Evolutionary conservation across 139 green algal species (phyloP).

Genomic region (Protoeuglena noctilucae): DNA sequence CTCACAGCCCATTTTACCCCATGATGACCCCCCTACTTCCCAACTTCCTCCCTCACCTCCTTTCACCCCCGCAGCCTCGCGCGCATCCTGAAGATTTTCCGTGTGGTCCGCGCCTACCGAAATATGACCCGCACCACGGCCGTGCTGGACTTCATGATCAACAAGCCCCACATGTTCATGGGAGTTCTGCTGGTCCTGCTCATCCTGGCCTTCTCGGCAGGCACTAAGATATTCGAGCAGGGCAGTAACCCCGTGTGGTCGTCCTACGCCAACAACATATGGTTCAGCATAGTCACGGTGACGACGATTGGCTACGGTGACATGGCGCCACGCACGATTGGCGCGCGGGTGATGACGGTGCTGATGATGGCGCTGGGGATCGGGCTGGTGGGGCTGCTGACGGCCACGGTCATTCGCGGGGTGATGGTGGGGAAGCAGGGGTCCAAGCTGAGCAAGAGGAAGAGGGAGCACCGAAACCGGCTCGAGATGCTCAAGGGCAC

Average conservation of each 20-base stretch:
- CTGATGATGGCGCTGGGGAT: constrained; percentile 14
- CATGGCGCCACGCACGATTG: constrained; percentile 10
- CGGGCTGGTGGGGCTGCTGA: constrained; percentile 16
- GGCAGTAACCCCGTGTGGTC: constrained; percentile 7
- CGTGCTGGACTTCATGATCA: constrained; percentile 17
- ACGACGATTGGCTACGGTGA: constrained; percentile 18
- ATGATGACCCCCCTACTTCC: too few species aligned
- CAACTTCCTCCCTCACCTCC: too few species aligned
- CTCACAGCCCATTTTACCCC: too few species aligned
- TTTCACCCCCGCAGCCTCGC: too few species aligned
- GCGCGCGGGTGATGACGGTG: constrained; percentile 10
- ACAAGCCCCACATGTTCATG: constrained; percentile 11
- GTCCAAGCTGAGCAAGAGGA: constrained; percentile 4
- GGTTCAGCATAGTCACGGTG: constrained; percentile 16
- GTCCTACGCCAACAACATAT: constrained; percentile 8
- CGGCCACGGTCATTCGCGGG: constrained; percentile 16
- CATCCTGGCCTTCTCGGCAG: not conserved
- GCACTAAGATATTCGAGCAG: constrained; percentile 18
- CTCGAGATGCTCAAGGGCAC: constrained; percentile 10
- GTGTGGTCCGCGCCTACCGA: constrained; percentile 12
- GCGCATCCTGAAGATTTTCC: constrained; percentile 13
- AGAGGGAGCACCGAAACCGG: not conserved
- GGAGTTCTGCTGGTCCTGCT: constrained; percentile 11
- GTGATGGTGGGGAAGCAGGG: constrained; percentile 8
- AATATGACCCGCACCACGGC: constrained; percentile 9